phyloP scores from a whole-genome alignment of 2,329 filamentous ascomycete genomes.

The Beauveria varroae region DNA sequence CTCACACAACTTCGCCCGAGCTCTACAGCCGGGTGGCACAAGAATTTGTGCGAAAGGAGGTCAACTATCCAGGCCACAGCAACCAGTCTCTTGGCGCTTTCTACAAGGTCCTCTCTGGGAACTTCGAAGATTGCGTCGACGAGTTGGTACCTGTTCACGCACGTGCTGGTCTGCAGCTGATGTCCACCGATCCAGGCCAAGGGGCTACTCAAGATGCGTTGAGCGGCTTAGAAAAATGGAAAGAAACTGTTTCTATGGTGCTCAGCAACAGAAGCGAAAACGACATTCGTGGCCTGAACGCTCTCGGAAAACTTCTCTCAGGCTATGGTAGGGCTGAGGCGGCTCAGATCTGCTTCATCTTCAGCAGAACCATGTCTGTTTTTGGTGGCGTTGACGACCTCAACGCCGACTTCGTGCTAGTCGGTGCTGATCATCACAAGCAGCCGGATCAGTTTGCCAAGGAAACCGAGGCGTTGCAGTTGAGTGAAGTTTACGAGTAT shows the following conservation, averaged over 20 bases:
- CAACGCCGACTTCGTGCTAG: constrained; percentile 67
- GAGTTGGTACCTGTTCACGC: constrained; percentile 91
- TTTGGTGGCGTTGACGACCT: constrained; percentile 82
- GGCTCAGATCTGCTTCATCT: constrained; percentile 88
- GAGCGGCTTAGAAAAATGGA: constrained; percentile 87
- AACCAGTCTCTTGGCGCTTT: constrained; percentile 84
- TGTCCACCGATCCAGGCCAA: constrained; percentile 62
- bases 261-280: constrained; percentile 80
- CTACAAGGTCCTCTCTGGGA: constrained; percentile 91
- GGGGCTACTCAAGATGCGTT: constrained; percentile 63
- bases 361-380: constrained; percentile 62
- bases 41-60: constrained; percentile 92
- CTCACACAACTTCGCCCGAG: constrained; percentile 67
- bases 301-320: constrained; percentile 73
- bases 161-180: constrained; percentile 82
- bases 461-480: constrained; percentile 77
- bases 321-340: constrained; percentile 86
- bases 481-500: constrained; percentile 96
- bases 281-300: constrained; percentile 68
- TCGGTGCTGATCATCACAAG: constrained; percentile 75
- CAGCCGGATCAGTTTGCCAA: constrained; percentile 65
- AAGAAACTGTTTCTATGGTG: constrained; percentile 78
- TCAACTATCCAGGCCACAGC: constrained; percentile 71
- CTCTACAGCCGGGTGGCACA: constrained; percentile 90
- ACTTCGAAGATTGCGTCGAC: constrained; percentile 89